These are phyloP conservation scores for Botrytis paeoniae DNA, from an alignment of 2,329 filamentous ascomycete species.

Conservation along the genomic window DNA sequence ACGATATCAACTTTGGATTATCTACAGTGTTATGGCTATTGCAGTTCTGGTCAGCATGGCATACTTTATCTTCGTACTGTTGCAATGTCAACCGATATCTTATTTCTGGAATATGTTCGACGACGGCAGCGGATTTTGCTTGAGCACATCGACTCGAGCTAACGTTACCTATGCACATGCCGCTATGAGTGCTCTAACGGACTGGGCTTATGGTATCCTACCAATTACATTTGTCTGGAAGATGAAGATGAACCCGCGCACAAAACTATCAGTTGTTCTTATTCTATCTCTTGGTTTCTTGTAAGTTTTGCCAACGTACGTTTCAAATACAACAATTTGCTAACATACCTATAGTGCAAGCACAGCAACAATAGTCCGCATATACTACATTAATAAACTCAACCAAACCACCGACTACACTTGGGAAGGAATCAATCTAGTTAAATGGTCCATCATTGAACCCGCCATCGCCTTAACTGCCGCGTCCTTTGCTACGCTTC, in stretches of 20 bases:
- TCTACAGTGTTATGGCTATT: constrained; percentile 29
- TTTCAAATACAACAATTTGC: background rate
- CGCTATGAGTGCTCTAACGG: constrained; percentile 32
- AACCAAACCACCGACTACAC: constrained; percentile 40
- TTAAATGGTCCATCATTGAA: constrained; percentile 47
- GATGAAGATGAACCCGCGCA: constrained; percentile 34
- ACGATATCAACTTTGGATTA: constrained; percentile 30
- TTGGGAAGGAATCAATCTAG: constrained; percentile 43
- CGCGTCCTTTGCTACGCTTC: constrained; percentile 42
- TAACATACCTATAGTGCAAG: constrained; percentile 38
- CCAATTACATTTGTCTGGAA: constrained; percentile 35
- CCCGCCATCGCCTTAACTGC: constrained; percentile 43
- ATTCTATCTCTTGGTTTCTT: constrained; percentile 41
- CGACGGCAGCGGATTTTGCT: constrained; percentile 35
- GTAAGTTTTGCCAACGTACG: constrained; percentile 34
- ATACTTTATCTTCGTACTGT: constrained; percentile 36
- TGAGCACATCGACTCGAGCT: constrained; percentile 30
- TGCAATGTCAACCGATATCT: constrained; percentile 33
- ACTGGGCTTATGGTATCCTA: constrained; percentile 36
- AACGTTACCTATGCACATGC: constrained; percentile 34
- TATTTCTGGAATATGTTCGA: constrained; percentile 41
- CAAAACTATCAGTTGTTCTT: constrained; percentile 38
- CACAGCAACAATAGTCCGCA: constrained; percentile 44
- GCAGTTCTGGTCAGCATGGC: constrained; percentile 31
- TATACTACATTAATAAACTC: constrained; percentile 43